Evolutionary conservation across 2,329 filamentous ascomycete genomes (phyloP).

Genomic region (Aspergillus thermomutatus): DNA sequence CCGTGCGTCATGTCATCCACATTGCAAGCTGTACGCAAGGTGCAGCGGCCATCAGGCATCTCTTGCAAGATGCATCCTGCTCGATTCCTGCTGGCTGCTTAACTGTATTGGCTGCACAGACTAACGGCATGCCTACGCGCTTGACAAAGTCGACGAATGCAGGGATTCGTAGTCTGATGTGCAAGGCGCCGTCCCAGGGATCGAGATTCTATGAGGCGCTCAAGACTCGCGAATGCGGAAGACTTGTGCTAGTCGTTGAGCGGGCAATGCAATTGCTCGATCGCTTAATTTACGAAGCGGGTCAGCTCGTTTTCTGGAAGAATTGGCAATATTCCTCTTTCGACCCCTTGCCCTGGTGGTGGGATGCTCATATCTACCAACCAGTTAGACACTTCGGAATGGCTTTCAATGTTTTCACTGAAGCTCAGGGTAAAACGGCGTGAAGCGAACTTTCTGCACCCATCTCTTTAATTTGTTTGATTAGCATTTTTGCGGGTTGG

Average conservation of each 20-base stretch:
- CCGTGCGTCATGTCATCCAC: conserved; percentile 32
- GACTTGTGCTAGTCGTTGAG: conserved; percentile 11
- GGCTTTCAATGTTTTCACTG: conserved; percentile 1
- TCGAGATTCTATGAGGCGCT: conserved; percentile 7
- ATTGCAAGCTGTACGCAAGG: conserved; percentile 33
- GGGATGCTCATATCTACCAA: conserved; percentile 57
- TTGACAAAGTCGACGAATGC: conserved; percentile 1
- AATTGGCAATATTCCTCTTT: conserved; percentile 53
- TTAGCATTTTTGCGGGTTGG: background rate
- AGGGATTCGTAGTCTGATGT: conserved; percentile 1
- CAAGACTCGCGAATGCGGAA: conserved; percentile 5
- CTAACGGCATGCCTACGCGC: conserved; percentile 3
- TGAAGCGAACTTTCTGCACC: background rate
- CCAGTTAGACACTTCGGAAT: conserved; percentile 34
- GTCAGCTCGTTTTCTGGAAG: conserved; percentile 50
- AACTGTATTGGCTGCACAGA: conserved; percentile 17
- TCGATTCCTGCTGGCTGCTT: conserved; percentile 27
- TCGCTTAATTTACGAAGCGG: conserved; percentile 17
- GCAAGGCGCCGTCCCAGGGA: background rate
- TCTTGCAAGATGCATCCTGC: conserved; percentile 29
- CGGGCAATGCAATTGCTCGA: conserved; percentile 19
- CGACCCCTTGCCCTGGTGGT: conserved; percentile 58
- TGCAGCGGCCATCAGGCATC: conserved; percentile 20
- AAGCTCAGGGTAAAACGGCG: background rate
- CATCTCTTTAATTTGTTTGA: background rate